Conservation (phyloP, 495 filamentous ascomycete species). For the Letharia columbiana region DNA sequence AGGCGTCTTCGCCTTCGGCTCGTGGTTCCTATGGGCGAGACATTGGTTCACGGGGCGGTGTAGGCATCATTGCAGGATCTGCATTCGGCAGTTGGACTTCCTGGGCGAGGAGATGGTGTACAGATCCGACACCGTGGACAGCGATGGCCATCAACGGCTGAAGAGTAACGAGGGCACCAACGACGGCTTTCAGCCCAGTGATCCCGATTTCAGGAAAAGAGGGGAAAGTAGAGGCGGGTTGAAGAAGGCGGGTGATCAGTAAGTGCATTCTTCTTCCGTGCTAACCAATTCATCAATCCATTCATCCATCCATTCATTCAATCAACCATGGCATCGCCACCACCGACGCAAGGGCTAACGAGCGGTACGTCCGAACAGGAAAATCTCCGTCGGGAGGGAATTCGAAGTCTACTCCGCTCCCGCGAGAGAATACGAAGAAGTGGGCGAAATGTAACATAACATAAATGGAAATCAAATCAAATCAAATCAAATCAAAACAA, state of each 20-base stretch:
- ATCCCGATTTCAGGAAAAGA: conserved; percentile 5
- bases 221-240: conserved; percentile 1
- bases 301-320: no score
- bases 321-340: no score
- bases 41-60: conserved; percentile 49
- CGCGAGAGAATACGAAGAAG: conserved; percentile 18
- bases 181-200: not conserved
- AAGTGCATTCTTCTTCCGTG: not conserved
- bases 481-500: no score
- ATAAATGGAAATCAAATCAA: not conserved
- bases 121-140: conserved; percentile 14
- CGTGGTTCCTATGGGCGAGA: conserved; percentile 43
- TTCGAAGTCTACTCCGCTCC: conserved; percentile 22
- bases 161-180: conserved; percentile 13
- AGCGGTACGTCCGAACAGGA: not conserved
- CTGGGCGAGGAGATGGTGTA: conserved; percentile 23
- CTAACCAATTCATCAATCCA: no score
- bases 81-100: conserved; percentile 24
- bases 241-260: conserved; percentile 18
- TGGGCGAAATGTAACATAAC: not conserved
- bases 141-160: conserved; percentile 19
- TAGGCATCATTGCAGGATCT: conserved; percentile 22
- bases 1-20: conserved; percentile 34
- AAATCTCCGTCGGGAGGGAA: conserved; percentile 21
- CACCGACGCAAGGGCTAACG: not conserved